These are phyloP conservation scores for Dendrocalamus sinicus DNA, from an alignment of 176 grass and related monocot species.

Conservation along the genomic window DNA sequence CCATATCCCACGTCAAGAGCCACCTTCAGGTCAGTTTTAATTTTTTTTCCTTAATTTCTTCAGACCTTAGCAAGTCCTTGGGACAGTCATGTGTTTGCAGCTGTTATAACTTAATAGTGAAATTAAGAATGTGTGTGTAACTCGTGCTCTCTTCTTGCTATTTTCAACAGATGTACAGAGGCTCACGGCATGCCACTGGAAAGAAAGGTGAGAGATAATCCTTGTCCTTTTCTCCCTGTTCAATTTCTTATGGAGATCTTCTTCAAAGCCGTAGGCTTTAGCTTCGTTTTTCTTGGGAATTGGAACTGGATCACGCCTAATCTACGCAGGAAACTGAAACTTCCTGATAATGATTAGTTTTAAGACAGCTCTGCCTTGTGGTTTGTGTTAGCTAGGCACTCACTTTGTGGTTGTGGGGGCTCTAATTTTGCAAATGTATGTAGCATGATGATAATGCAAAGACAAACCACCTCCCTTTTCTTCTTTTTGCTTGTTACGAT, in stretches of 20 bases:
- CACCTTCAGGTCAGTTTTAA: slow-evolving; percentile 76
- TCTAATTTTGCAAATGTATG: slow-evolving; percentile 30
- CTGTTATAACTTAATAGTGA: not conserved
- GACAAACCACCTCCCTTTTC: slow-evolving; percentile 32
- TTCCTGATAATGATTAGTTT: slow-evolving; percentile 27
- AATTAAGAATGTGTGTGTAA: slow-evolving; percentile 27
- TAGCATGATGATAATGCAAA: slow-evolving; percentile 47
- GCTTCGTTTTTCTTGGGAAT: slow-evolving; percentile 35
- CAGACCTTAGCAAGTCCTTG: not conserved
- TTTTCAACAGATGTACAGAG: slow-evolving; percentile 84
- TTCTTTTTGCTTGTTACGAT: slow-evolving; percentile 47
- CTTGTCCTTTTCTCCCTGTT: not conserved
- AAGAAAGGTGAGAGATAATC: slow-evolving; percentile 54
- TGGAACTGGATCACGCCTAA: slow-evolving; percentile 29
- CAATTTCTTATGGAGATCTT: slow-evolving; percentile 31
- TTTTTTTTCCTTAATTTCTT: not conserved
- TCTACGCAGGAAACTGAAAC: not conserved
- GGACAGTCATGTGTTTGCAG: not conserved
- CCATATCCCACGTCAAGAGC: slow-evolving; percentile 93
- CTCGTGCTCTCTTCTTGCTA: slow-evolving; percentile 2
- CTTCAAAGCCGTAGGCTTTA: not conserved
- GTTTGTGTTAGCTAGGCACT: not conserved
- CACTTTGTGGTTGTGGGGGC: not conserved
- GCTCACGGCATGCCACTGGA: slow-evolving; percentile 60
- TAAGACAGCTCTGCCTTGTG: not conserved